These are phyloP conservation scores for Acephala macrosclerotiorum DNA, from an alignment of 2,329 filamentous ascomycete species.

Conservation along the genomic window DNA sequence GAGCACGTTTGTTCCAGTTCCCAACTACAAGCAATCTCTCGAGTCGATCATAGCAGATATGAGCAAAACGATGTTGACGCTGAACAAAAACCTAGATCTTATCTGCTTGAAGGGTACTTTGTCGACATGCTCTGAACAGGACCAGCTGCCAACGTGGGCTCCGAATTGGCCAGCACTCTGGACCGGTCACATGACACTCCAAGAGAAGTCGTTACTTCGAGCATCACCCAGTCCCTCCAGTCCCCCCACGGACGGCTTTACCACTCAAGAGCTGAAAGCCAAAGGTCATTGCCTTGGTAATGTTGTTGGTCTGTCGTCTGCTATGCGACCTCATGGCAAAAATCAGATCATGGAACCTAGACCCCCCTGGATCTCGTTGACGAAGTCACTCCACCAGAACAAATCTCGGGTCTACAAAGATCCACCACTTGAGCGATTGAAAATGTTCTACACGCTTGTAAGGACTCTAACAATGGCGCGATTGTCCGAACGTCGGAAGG, in stretches of 20 bases:
- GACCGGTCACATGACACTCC: constrained; percentile 16
- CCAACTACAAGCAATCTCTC: constrained; percentile 26
- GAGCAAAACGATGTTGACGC: constrained; percentile 19
- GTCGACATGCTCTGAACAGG: not conserved
- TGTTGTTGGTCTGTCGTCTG: constrained; percentile 7
- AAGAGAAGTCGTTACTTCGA: constrained; percentile 10
- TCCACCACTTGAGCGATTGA: too few species aligned
- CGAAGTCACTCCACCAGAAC: not conserved
- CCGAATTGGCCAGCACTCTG: constrained; percentile 20
- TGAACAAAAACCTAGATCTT: constrained; percentile 20
- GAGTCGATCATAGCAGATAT: constrained; percentile 25
- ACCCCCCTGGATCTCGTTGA: constrained; percentile 18
- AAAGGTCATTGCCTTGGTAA: constrained; percentile 5
- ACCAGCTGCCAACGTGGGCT: constrained; percentile 17
- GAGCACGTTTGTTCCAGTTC: constrained; percentile 18
- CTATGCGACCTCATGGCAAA: constrained; percentile 8
- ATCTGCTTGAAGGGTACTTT: constrained; percentile 23
- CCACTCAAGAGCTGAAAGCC: constrained; percentile 10
- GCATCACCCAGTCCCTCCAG: not conserved
- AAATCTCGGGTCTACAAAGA: too few species aligned
- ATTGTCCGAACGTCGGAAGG: too few species aligned
- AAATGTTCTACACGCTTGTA: too few species aligned
- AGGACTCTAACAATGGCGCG: too few species aligned
- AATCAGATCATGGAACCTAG: not conserved
- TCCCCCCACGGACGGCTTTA: constrained; percentile 15